Percentiles rank a stretch among this genome's conserved stretches.
Evolutionary conservation across 2,329 filamentous ascomycete genomes (phyloP).

Genomic region (Berkeleyomyces rouxiae): DNA sequence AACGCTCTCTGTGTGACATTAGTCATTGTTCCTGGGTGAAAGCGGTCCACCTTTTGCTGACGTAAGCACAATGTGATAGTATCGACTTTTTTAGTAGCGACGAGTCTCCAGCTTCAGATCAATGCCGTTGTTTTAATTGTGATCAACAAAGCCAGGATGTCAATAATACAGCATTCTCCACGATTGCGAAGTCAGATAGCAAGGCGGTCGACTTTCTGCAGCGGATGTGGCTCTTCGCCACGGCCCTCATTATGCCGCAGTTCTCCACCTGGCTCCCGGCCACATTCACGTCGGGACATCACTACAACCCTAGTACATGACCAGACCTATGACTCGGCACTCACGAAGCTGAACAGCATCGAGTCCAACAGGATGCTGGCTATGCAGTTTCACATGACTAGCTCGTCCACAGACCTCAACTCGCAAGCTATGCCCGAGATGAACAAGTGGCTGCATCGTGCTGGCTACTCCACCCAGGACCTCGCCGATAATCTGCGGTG

Average conservation of each 20-base stretch:
- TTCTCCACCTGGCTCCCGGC: too few species aligned
- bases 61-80: constrained; percentile 7
- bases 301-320: not conserved
- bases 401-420: constrained; percentile 35
- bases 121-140: not conserved
- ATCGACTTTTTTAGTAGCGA: constrained; percentile 1
- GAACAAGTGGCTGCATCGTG: constrained; percentile 56
- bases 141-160: not conserved
- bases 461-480: constrained; percentile 47
- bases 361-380: constrained; percentile 61
- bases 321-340: constrained; percentile 45
- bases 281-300: not conserved
- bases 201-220: not conserved
- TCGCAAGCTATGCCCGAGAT: constrained; percentile 66
- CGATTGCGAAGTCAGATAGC: not conserved
- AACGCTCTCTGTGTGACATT: too few species aligned
- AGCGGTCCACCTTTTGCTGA: constrained; percentile 5
- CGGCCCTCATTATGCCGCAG: not conserved
- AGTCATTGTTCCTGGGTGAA: not conserved
- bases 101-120: not conserved
- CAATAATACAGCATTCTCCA: not conserved
- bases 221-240: not conserved
- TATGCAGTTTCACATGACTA: constrained; percentile 27
- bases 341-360: constrained; percentile 56
- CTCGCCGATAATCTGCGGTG: constrained; percentile 28